A percentile compares a stretch with the other conserved stretches of the same genome.
Evolutionary conservation across 148 eudicot genomes (phyloP).

Genomic region (Silene conica): DNA sequence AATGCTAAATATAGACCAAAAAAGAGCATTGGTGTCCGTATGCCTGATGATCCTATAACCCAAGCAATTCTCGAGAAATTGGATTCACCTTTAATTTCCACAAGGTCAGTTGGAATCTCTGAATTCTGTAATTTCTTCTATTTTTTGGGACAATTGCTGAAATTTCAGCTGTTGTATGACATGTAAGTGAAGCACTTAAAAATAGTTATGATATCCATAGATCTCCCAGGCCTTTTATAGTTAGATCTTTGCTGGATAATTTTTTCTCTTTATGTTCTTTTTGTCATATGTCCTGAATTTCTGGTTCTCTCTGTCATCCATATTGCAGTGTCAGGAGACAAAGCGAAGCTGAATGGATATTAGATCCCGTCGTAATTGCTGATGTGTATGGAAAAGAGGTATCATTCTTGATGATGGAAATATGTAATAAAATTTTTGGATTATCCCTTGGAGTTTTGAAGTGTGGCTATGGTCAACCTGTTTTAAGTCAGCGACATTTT

Average conservation of each 20-base stretch:
- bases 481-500: background rate
- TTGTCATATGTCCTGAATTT: background rate
- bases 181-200: background rate
- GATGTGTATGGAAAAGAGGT: constrained; percentile 88
- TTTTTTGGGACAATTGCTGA: background rate
- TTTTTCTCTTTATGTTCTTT: background rate
- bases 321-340: constrained; percentile 66
- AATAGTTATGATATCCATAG: background rate
- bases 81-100: constrained; percentile 72
- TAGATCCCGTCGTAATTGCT: constrained; percentile 79
- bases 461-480: constrained; percentile 2
- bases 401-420: constrained; percentile 11
- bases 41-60: constrained; percentile 85
- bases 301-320: background rate
- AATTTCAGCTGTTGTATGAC: background rate
- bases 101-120: constrained; percentile 47
- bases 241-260: background rate
- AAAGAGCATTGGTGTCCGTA: constrained; percentile 79
- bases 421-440: background rate
- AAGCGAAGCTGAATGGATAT: constrained; percentile 71
- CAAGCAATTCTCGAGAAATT: constrained; percentile 63
- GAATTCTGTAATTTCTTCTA: background rate
- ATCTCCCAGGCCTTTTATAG: background rate
- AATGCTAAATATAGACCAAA: constrained; percentile 52
- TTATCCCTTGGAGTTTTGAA: background rate